Conservation (phyloP, 176 grass and related monocot species). For the Canna indica region DNA sequence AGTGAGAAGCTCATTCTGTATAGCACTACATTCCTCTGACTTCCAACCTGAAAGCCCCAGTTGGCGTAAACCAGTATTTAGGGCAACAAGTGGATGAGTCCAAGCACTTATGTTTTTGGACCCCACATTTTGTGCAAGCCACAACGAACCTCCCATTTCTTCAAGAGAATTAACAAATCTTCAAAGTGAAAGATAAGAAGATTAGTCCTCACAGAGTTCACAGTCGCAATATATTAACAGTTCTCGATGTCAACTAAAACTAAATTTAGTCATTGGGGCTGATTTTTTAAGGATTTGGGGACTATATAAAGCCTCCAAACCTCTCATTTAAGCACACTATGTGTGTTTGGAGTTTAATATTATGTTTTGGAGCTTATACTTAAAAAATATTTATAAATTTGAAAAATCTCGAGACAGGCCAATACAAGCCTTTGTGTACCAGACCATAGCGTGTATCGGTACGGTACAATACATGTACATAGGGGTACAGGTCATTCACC, state of each 20-base stretch:
- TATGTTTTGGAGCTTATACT: no score
- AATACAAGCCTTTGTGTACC: no score
- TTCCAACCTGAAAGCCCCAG: slow-evolving; percentile 82
- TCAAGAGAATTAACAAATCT: slow-evolving; percentile 75
- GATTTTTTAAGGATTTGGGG: no score
- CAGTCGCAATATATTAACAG: not conserved
- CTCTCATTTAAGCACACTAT: no score
- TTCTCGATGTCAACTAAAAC: not conserved
- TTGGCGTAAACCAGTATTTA: slow-evolving; percentile 66
- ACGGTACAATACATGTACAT: no score
- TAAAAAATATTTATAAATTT: no score
- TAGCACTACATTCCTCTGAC: slow-evolving; percentile 64
- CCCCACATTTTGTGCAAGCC: slow-evolving; percentile 47
- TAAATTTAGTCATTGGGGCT: no score
- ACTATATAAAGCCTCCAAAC: no score
- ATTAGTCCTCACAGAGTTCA: not conserved
- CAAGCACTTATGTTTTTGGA: slow-evolving; percentile 49
- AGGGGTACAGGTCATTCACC: no score
- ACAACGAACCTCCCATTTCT: slow-evolving; percentile 55
- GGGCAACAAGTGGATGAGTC: slow-evolving; percentile 60
- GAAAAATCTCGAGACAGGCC: no score
- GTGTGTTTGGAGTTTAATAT: no score
- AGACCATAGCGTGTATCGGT: no score
- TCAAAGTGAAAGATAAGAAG: slow-evolving; percentile 18
- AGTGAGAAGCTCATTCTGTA: slow-evolving; percentile 66